phyloP scores from a whole-genome alignment of 345 rosid species.

The Brassica nigra region DNA sequence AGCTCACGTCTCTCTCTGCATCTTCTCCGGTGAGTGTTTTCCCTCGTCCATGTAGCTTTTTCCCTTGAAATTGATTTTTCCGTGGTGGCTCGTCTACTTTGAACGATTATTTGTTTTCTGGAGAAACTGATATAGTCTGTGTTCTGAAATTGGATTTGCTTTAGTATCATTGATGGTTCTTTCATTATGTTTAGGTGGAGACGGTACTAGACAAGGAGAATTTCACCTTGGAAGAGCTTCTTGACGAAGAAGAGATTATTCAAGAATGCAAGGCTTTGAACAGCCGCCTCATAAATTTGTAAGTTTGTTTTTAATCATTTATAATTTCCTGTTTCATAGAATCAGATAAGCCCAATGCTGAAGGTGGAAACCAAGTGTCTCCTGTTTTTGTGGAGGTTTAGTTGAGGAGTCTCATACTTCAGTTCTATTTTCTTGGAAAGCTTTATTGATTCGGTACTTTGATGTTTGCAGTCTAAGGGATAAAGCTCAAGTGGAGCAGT shows the following conservation, averaged over 20 bases:
- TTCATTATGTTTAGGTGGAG: slow-evolving; percentile 65
- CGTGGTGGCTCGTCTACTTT: neutral
- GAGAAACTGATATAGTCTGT: neutral
- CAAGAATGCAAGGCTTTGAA: slow-evolving; percentile 99
- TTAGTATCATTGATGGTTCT: slow-evolving; percentile 8
- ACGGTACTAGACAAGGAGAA: slow-evolving; percentile 82
- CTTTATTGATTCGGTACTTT: slow-evolving; percentile 25
- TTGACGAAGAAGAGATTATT: slow-evolving; percentile 98
- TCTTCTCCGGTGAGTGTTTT: slow-evolving; percentile 81
- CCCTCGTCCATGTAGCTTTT: neutral
- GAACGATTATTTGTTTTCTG: neutral
- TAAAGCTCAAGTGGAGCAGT: slow-evolving; percentile 90
- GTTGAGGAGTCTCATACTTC: neutral
- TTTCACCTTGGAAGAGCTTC: slow-evolving; percentile 93
- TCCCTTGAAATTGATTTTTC: neutral
- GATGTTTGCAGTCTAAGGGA: slow-evolving; percentile 71
- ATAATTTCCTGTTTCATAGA: neutral
- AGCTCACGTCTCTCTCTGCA: slow-evolving; percentile 81
- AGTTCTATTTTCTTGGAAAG: neutral
- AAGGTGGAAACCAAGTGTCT: slow-evolving; percentile 1
- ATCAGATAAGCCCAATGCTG: neutral
- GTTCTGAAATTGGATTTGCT: neutral
- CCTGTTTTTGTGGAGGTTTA: slow-evolving; percentile 8
- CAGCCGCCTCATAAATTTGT: slow-evolving; percentile 95
- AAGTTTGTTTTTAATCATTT: slow-evolving; percentile 24